Percentiles rank a stretch among this genome's conserved stretches.
phyloP scores from a whole-genome alignment of 768 basidiomycete species.

The Naematelia aurantialba region DNA sequence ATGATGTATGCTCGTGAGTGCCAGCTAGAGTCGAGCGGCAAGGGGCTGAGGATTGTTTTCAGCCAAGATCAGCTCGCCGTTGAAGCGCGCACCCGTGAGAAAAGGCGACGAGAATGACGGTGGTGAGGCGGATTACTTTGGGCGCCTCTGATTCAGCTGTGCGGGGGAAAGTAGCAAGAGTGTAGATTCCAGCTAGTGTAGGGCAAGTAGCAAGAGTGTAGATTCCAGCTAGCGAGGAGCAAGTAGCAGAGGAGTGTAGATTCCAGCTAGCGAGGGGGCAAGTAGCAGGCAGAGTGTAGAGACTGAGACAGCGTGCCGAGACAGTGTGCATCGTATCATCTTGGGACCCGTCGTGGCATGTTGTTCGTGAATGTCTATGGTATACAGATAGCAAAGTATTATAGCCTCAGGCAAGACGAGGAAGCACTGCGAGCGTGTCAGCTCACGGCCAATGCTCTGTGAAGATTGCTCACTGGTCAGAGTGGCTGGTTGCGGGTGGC shows the following conservation, averaged over 20 bases:
- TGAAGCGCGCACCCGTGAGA: slow-evolving; percentile 34
- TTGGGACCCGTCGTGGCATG: neutral
- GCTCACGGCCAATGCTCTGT: neutral
- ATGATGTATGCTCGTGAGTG: slow-evolving; percentile 47
- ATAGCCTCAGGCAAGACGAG: neutral
- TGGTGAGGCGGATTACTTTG: neutral
- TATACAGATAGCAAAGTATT: neutral
- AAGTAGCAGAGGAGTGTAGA: neutral
- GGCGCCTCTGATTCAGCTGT: neutral
- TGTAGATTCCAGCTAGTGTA: neutral
- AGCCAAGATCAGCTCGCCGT: slow-evolving; percentile 46
- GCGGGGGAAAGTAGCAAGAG: neutral
- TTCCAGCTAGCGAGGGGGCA: too few relatives aligned
- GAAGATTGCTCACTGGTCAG: too few relatives aligned
- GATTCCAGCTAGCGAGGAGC: neutral
- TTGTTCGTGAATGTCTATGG: neutral
- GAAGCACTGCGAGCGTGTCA: neutral
- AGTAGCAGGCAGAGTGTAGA: too few relatives aligned
- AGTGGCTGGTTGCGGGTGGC: neutral
- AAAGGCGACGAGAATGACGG: slow-evolving; percentile 2
- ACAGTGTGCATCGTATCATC: too few relatives aligned
- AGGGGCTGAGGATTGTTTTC: too few relatives aligned
- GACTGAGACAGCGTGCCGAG: too few relatives aligned
- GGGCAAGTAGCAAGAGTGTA: neutral
- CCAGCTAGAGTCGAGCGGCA: too few relatives aligned